Evolutionary conservation across 2,329 filamentous ascomycete genomes (phyloP).

Genomic region (Elsinoe batatas): DNA sequence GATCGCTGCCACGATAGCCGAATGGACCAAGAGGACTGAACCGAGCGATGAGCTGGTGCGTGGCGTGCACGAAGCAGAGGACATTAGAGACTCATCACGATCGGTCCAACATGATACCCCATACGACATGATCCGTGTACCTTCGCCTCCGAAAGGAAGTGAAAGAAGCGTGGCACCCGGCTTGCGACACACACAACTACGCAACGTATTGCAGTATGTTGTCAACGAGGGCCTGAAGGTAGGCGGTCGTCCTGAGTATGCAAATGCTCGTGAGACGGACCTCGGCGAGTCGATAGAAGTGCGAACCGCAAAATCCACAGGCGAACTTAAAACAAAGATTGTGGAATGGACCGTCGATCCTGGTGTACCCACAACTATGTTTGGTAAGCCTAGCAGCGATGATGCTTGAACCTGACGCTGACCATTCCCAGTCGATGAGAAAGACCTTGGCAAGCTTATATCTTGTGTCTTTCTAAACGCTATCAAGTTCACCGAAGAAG

Average conservation of each 20-base stretch:
- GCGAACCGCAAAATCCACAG: slow-evolving; percentile 34
- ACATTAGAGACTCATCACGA: slow-evolving; percentile 14
- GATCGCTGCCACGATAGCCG: slow-evolving; percentile 16
- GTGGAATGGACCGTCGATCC: slow-evolving; percentile 43
- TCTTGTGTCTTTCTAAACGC: slow-evolving; percentile 58
- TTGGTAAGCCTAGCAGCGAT: slow-evolving; percentile 26
- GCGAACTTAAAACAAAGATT: slow-evolving; percentile 35
- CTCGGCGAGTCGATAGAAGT: slow-evolving; percentile 42
- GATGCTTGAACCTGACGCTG: not conserved
- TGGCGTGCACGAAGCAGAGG: slow-evolving; percentile 23
- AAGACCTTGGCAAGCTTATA: slow-evolving; percentile 53
- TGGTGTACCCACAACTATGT: slow-evolving; percentile 43
- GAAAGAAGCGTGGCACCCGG: slow-evolving; percentile 36
- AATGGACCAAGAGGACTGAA: slow-evolving; percentile 17
- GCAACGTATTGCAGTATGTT: slow-evolving; percentile 42
- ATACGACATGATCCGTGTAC: slow-evolving; percentile 5
- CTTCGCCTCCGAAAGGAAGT: slow-evolving; percentile 10
- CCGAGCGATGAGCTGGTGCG: slow-evolving; percentile 21
- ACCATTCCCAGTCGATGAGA: slow-evolving; percentile 43
- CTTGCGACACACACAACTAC: slow-evolving; percentile 38
- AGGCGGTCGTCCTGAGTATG: slow-evolving; percentile 44
- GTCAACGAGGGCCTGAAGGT: slow-evolving; percentile 44
- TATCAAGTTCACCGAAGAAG: slow-evolving; percentile 58
- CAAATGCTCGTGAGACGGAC: slow-evolving; percentile 37
- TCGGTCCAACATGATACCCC: not conserved